A percentile compares a stretch with the other conserved stretches of the same genome.
Conservation (phyloP, 768 basidiomycete species). For the Harrya chromipes region DNA sequence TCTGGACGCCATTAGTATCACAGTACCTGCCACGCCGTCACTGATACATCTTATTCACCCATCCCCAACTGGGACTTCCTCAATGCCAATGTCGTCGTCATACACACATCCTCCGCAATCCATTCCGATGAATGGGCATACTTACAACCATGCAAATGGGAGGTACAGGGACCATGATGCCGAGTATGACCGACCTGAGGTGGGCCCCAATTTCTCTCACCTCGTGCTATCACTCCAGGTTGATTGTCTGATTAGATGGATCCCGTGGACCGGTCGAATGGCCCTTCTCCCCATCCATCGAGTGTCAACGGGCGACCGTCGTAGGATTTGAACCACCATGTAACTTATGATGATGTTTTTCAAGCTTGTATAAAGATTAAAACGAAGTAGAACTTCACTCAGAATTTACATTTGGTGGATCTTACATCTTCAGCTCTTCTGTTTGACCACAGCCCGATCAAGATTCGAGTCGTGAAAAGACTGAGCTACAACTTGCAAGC, state of each 20-base stretch:
- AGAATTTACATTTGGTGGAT: too few species aligned
- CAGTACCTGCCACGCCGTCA: slow-evolving; percentile 32
- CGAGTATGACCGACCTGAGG: slow-evolving; percentile 25
- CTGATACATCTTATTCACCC: slow-evolving; percentile 30
- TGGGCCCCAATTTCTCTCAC: background rate
- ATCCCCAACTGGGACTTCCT: slow-evolving; percentile 23
- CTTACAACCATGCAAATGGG: slow-evolving; percentile 24
- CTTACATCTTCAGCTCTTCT: background rate
- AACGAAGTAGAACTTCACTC: background rate
- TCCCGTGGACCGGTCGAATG: slow-evolving; percentile 17
- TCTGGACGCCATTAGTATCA: slow-evolving; percentile 32
- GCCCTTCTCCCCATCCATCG: slow-evolving; percentile 20
- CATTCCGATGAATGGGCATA: slow-evolving; percentile 24
- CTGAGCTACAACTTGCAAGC: too few species aligned
- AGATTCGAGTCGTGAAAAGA: too few species aligned
- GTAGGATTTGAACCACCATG: slow-evolving; percentile 4
- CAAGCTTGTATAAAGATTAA: background rate
- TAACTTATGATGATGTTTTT: background rate
- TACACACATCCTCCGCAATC: slow-evolving; percentile 11
- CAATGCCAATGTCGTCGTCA: slow-evolving; percentile 16
- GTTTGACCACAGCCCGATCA: too few species aligned
- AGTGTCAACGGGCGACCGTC: slow-evolving; percentile 23
- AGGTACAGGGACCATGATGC: slow-evolving; percentile 24
- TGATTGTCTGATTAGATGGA: slow-evolving; percentile 5
- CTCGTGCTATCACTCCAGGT: background rate